A percentile compares a stretch with the other conserved stretches of the same genome.
Conservation (phyloP, 176 grass and related monocot genomes). For the Oryza punctata region DNA sequence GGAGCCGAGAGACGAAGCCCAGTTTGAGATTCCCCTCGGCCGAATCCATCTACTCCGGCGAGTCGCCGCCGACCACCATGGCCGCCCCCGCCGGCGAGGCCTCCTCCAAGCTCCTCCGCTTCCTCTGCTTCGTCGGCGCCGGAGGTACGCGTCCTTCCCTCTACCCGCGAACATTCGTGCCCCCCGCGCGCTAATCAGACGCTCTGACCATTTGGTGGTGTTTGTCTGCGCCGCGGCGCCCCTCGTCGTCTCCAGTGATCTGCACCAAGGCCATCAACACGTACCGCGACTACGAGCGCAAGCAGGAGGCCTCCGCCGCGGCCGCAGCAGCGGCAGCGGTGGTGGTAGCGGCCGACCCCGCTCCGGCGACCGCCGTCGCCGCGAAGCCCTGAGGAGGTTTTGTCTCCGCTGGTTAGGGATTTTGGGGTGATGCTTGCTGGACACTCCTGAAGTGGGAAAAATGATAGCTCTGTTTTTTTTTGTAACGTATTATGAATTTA, state of each 20-base stretch:
- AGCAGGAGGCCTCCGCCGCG: slow-evolving; percentile 49
- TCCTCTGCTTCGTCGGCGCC: slow-evolving; percentile 86
- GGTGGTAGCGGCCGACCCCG: slow-evolving; percentile 21
- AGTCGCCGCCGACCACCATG: slow-evolving; percentile 26
- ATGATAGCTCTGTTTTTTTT: neutral
- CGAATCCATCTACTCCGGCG: slow-evolving; percentile 10
- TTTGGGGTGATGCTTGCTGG: slow-evolving; percentile 23
- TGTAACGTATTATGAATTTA: neutral
- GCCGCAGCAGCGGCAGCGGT: slow-evolving; percentile 23
- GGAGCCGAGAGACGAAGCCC: neutral
- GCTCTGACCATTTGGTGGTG: neutral
- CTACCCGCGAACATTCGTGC: neutral
- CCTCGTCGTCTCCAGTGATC: slow-evolving; percentile 55
- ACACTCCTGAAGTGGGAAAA: neutral
- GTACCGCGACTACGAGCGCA: slow-evolving; percentile 72
- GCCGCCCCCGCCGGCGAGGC: slow-evolving; percentile 57
- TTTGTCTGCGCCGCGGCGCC: neutral
- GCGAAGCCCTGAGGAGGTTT: slow-evolving; percentile 51
- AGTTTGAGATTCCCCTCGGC: neutral
- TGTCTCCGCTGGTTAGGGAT: slow-evolving; percentile 45
- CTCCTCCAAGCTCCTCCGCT: slow-evolving; percentile 74
- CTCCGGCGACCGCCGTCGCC: slow-evolving; percentile 36
- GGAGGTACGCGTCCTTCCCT: slow-evolving; percentile 45
- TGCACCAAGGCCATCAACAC: slow-evolving; percentile 94
- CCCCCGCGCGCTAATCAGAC: neutral